Base-by-base conservation (phyloP, 257 asterid species). In the Gentiana macrophylla region DNA sequence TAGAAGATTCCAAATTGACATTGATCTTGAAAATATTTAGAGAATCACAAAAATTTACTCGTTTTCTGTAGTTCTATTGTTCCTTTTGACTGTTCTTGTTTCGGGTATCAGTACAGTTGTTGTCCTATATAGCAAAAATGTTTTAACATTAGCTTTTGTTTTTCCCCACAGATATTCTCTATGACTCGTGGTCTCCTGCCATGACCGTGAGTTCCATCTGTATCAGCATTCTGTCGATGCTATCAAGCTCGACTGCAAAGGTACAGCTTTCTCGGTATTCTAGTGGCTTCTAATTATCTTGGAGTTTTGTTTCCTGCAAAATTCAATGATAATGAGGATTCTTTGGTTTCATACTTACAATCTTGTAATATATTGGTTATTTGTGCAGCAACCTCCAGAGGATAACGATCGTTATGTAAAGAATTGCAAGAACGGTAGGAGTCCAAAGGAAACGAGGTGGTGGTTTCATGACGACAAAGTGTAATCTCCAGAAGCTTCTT, bases 401-500 rank as follows among this genome's bases (percentile, higher is more conserved):
- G 98, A 91, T 71, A 87, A 91, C 13, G 98, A 91, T 55, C 97
- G 97, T 49, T 91, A 91, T 43, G 95, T 91, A 64, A 84, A 75
- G 85, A 91, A 91, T 75, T 91, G 98, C 70, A 81, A 69, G 75
- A 87, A 84, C 15, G 98, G 97, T 4, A 69, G 95, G 71, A 87
- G 97, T 48, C 98, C 98, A 34, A 91, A 91, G 86, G 98, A 91
- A 84, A 91, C 98, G 47, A 84, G 97, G 73, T 91, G 98, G 96
- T 87, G 96, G 98, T 91, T 91, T 79, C 96, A 91, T 35, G 96
- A 91, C 41, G 96, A 87, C 74, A 91, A 86, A 74, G 98, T 90
- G 82, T 90, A 73, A 73, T 73, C 50, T 66, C 6, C 46, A 60
- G 46, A 15, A 32, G 57, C 56, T 48, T 46, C 37, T 63, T 44